Evolutionary conservation across 495 filamentous ascomycete species (phyloP).

Genomic region (Aspergillus heteromorphus): DNA sequence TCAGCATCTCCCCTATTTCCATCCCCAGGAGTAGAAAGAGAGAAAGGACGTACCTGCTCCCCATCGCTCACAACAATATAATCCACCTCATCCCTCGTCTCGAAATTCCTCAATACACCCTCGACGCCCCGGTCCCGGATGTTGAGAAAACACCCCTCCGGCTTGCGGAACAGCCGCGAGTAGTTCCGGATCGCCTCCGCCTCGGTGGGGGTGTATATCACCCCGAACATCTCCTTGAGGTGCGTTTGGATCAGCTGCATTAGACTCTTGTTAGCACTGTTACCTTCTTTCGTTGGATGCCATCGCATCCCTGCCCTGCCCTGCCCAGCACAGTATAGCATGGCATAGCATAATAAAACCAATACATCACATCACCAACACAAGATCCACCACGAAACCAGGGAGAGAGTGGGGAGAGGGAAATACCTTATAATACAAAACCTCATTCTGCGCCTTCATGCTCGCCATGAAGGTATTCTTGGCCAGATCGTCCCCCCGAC

Average conservation of each 20-base stretch:
- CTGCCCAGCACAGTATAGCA: too few species aligned
- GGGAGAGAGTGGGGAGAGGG: too few species aligned
- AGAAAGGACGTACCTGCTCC: slow-evolving; percentile 42
- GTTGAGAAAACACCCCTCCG: slow-evolving; percentile 65
- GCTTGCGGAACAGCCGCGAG: slow-evolving; percentile 69
- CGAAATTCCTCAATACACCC: slow-evolving; percentile 62
- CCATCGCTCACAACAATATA: slow-evolving; percentile 86
- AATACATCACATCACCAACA: too few species aligned
- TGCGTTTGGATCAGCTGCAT: slow-evolving; percentile 62
- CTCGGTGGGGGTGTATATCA: slow-evolving; percentile 89
- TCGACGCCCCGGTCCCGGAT: slow-evolving; percentile 51
- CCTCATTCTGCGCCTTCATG: slow-evolving; percentile 60
- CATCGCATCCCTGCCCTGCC: too few species aligned
- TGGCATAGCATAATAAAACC: too few species aligned
- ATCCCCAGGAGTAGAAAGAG: too few species aligned
- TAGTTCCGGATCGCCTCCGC: slow-evolving; percentile 88
- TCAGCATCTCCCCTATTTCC: too few species aligned
- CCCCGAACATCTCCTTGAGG: slow-evolving; percentile 78
- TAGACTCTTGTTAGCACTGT: too few species aligned
- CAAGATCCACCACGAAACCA: too few species aligned
- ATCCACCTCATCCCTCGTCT: slow-evolving; percentile 67
- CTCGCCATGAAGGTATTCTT: slow-evolving; percentile 81
- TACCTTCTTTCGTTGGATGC: too few species aligned
- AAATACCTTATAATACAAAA: slow-evolving; percentile 50
- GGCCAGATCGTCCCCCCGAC: slow-evolving; percentile 53